Conservation (phyloP, 495 filamentous ascomycete species). For the Parmelia sp. region DNA sequence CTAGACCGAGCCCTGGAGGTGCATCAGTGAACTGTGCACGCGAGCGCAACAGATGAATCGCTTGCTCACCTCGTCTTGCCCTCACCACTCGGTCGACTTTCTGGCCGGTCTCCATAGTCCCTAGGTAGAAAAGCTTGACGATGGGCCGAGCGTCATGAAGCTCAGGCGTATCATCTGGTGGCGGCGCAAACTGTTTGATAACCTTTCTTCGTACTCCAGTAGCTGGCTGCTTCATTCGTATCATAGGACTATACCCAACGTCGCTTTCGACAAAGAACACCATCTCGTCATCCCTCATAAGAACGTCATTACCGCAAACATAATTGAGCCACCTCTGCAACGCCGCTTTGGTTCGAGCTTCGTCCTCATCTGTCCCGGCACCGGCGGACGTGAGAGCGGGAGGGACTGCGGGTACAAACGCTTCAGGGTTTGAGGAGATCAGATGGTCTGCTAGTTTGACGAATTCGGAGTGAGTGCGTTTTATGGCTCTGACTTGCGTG, state of each 20-base stretch:
- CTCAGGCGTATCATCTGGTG: conserved; percentile 95
- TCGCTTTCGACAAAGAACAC: conserved; percentile 96
- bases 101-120: conserved; percentile 89
- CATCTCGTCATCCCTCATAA: conserved; percentile 94
- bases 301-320: conserved; percentile 82
- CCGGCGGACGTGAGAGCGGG: conserved; percentile 86
- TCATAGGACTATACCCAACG: conserved; percentile 94
- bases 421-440: conserved; percentile 92
- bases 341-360: conserved; percentile 74
- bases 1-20: conserved; percentile 72
- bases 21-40: background rate
- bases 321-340: conserved; percentile 95
- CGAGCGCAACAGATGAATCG: conserved; percentile 1
- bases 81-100: conserved; percentile 94
- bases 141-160: conserved; percentile 79
- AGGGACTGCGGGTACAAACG: conserved; percentile 94
- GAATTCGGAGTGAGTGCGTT: conserved; percentile 92
- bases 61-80: conserved; percentile 68
- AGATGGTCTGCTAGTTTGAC: conserved; percentile 90
- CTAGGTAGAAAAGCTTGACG: conserved; percentile 94
- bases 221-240: conserved; percentile 92
- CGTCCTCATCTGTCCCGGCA: conserved; percentile 94
- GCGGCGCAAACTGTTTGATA: conserved; percentile 97
- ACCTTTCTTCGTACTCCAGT: conserved; percentile 92
- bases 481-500: conserved; percentile 95